phyloP scores from a whole-genome alignment of 1,284 basidiomycete species.

The Puccinia coronata region DNA sequence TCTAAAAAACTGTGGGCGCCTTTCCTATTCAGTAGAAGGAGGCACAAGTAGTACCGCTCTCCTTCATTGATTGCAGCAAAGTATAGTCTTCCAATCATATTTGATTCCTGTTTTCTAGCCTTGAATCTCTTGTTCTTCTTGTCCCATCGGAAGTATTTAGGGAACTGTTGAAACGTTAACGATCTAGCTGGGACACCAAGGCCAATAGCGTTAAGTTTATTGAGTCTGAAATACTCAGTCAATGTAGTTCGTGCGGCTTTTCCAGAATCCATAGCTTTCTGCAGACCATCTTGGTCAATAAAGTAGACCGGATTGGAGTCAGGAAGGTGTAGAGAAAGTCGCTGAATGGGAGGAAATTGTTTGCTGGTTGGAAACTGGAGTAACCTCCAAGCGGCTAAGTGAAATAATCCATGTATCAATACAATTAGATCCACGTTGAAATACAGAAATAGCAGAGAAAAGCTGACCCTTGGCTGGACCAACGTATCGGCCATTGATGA shows the following conservation, averaged over 20 bases:
- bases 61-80: background rate
- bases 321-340: background rate
- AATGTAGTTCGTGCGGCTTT: background rate
- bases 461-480: too few species aligned
- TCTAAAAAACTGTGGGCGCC: background rate
- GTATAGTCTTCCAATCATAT: background rate
- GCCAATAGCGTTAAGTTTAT: background rate
- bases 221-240: background rate
- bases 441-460: too few species aligned
- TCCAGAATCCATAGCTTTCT: background rate
- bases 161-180: background rate
- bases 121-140: background rate
- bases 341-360: too few species aligned
- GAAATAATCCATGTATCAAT: too few species aligned
- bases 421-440: too few species aligned
- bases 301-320: background rate
- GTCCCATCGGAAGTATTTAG: background rate
- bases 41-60: background rate
- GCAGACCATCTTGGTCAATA: background rate
- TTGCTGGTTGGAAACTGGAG: too few species aligned
- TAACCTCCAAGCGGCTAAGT: too few species aligned
- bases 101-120: background rate
- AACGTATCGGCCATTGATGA: too few species aligned
- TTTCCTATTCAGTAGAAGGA: slow-evolving; percentile 50
- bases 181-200: background rate